Conservation (phyloP, 225 moss, liverwort and hornwort genomes). For the Marchantia paleacea region DNA sequence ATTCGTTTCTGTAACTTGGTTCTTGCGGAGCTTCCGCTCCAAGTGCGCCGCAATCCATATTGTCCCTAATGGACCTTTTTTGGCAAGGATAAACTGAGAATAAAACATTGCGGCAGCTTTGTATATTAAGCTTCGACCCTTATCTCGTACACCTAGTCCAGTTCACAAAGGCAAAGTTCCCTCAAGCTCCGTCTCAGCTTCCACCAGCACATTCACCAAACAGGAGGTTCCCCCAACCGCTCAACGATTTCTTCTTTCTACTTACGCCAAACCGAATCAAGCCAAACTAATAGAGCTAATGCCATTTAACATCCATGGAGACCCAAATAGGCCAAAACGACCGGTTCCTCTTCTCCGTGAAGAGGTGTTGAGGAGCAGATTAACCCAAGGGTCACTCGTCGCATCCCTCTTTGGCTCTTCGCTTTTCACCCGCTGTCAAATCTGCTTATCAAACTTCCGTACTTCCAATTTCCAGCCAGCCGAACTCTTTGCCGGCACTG, state of each 20-base stretch:
- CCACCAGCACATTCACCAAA: neutral
- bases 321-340: neutral
- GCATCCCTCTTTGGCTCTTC: neutral
- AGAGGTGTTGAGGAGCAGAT: neutral
- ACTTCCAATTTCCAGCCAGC: neutral
- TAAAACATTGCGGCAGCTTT: constrained; percentile 75
- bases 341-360: neutral
- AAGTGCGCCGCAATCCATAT: constrained; percentile 99
- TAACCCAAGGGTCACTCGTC: neutral
- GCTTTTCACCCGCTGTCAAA: neutral
- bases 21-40: constrained; percentile 99
- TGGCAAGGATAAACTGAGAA: constrained; percentile 97
- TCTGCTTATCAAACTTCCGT: neutral
- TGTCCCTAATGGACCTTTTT: constrained; percentile 97
- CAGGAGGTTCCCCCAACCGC: too few relatives aligned
- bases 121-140: neutral
- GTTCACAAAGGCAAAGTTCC: neutral
- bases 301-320: neutral
- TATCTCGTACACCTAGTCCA: neutral
- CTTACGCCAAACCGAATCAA: too few relatives aligned
- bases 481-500: neutral
- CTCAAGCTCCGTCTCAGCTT: neutral
- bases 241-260: too few relatives aligned
- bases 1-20: constrained; percentile 98
- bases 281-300: too few relatives aligned